phyloP scores from a whole-genome alignment of 2,329 filamentous ascomycete genomes.

The Trichoderma sp. region DNA sequence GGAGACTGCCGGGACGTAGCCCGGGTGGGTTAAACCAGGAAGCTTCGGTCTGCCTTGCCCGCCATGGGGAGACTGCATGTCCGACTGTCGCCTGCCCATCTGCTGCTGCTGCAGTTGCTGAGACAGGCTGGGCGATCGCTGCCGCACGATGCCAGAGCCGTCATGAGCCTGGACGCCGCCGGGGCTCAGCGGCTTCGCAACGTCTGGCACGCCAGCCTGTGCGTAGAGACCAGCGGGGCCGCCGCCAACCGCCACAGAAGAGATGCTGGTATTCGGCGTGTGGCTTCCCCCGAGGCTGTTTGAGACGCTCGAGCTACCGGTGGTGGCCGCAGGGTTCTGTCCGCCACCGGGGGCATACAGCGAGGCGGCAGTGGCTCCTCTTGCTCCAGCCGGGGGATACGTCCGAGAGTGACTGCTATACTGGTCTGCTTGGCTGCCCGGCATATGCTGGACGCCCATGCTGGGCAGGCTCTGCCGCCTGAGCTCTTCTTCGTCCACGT shows the following conservation, averaged over 20 bases:
- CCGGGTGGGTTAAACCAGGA: constrained; percentile 43
- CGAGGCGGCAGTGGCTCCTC: constrained; percentile 52
- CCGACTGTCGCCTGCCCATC: constrained; percentile 56
- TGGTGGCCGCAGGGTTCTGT: constrained; percentile 54
- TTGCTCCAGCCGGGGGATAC: constrained; percentile 70
- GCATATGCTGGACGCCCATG: constrained; percentile 72
- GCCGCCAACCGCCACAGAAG: constrained; percentile 51
- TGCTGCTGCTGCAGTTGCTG: constrained; percentile 68
- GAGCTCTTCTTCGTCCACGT: constrained; percentile 62
- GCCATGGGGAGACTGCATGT: constrained; percentile 57
- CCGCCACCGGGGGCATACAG: constrained; percentile 65
- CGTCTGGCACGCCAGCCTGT: constrained; percentile 77
- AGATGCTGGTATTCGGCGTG: constrained; percentile 53
- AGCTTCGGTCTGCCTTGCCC: constrained; percentile 46
- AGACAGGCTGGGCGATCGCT: constrained; percentile 67
- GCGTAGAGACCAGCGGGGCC: constrained; percentile 65
- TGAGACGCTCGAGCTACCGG: constrained; percentile 54
- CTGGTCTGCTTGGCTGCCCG: constrained; percentile 50
- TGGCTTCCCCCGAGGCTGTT: constrained; percentile 48
- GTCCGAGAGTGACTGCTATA: constrained; percentile 70
- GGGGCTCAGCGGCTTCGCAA: constrained; percentile 81
- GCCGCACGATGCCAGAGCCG: constrained; percentile 53
- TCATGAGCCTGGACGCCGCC: constrained; percentile 58
- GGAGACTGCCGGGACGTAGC: constrained; percentile 40
- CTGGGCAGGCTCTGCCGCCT: constrained; percentile 72